A percentile compares a stretch with the other conserved stretches of the same genome.
Conservation (phyloP, 1,284 basidiomycete genomes). For the Xanthoconium separans region DNA sequence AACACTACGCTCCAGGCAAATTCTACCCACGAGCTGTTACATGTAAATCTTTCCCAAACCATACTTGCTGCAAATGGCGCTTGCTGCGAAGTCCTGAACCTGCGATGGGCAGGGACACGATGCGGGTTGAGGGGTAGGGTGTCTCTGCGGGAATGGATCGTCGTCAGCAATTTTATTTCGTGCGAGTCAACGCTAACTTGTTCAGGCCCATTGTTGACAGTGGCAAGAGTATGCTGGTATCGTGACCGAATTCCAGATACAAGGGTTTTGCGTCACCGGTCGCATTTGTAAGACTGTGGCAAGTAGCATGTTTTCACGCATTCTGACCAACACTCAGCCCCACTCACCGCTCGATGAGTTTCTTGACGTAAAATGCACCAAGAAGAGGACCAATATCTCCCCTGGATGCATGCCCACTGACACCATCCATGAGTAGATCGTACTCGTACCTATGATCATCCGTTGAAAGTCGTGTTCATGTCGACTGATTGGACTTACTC, state of each 20-base stretch:
- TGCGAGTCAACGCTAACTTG: conserved; percentile 25
- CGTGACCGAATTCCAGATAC: conserved; percentile 50
- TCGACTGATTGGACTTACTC: conserved; percentile 32
- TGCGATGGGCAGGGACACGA: conserved; percentile 31
- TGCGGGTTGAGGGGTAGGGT: conserved; percentile 29
- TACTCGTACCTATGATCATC: conserved; percentile 35
- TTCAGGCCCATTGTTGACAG: conserved; percentile 44
- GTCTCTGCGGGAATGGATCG: conserved; percentile 31
- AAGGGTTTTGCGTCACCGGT: conserved; percentile 34
- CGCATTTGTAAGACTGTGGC: conserved; percentile 29
- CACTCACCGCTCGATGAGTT: conserved; percentile 42
- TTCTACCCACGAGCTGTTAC: conserved; percentile 33
- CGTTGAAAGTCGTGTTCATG: not conserved
- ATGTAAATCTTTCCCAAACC: conserved; percentile 48
- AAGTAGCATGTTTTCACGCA: not conserved
- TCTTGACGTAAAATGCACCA: conserved; percentile 43
- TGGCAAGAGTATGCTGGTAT: conserved; percentile 44
- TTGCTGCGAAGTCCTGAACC: conserved; percentile 42
- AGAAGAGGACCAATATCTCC: conserved; percentile 38
- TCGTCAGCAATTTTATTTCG: not conserved
- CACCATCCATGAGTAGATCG: conserved; percentile 42
- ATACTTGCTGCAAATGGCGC: conserved; percentile 46
- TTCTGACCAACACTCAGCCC: not conserved
- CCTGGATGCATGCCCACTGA: conserved; percentile 40
- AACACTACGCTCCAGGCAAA: not conserved